A percentile compares a stretch with the other conserved stretches of the same genome.
Conservation (phyloP, 768 basidiomycete species). For the Cystofilobasidium ferigula region DNA sequence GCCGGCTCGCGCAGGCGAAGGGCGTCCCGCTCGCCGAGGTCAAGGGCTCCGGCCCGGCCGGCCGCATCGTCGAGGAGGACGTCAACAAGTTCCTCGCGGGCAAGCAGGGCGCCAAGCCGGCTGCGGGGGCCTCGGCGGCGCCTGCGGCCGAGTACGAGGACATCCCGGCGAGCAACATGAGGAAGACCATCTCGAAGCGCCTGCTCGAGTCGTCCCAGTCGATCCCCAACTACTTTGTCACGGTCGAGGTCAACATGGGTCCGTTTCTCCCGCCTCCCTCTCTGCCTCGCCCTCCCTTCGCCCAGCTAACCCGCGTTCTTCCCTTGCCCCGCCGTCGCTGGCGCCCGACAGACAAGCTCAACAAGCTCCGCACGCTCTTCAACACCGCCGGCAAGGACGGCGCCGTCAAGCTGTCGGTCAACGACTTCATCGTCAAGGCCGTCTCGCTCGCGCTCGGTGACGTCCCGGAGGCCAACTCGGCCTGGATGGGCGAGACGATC, state of each 20-base stretch:
- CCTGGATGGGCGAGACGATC: conserved; percentile 92
- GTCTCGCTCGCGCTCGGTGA: conserved; percentile 79
- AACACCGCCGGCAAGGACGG: conserved; percentile 63
- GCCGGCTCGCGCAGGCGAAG: conserved; percentile 88
- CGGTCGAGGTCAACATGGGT: conserved; percentile 92
- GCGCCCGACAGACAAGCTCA: conserved; percentile 41
- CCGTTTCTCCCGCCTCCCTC: conserved; percentile 40
- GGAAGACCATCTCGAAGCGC: conserved; percentile 79
- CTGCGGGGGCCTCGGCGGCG: conserved; percentile 35
- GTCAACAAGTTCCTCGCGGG: conserved; percentile 71
- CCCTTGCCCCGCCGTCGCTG: no score
- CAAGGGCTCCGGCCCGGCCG: conserved; percentile 86
- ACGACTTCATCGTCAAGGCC: conserved; percentile 97
- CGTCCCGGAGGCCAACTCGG: conserved; percentile 95
- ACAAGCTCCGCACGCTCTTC: conserved; percentile 90
- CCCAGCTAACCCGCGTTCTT: no score
- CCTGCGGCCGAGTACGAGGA: conserved; percentile 62
- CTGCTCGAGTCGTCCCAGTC: conserved; percentile 88
- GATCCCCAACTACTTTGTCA: conserved; percentile 94
- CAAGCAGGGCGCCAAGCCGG: conserved; percentile 39
- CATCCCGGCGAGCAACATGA: conserved; percentile 84
- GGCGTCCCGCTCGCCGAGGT: conserved; percentile 81
- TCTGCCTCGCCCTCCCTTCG: neutral
- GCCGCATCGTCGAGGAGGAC: conserved; percentile 87
- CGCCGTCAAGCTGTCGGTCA: conserved; percentile 73